A percentile compares a stretch with the other conserved stretches of the same genome.
These are phyloP conservation scores for Acanthamoeba triangularis DNA, from an alignment of 208 protist species.

Conservation along the genomic window DNA sequence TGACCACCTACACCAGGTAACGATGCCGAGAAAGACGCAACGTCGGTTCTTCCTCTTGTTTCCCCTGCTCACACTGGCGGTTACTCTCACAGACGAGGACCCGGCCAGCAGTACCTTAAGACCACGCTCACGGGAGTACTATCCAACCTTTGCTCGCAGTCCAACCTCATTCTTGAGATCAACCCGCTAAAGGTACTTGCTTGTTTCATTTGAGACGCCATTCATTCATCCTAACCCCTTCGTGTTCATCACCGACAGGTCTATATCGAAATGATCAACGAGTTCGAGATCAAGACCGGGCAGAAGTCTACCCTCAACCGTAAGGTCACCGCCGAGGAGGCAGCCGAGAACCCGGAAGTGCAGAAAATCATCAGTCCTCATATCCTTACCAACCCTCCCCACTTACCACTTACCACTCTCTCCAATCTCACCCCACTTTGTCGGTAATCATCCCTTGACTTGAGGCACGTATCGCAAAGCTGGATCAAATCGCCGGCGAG, in stretches of 20 bases:
- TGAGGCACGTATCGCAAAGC: background rate
- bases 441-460: background rate
- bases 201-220: no score
- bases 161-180: slow-evolving; percentile 61
- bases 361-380: slow-evolving; percentile 63
- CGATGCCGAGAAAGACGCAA: no score
- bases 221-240: background rate
- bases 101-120: slow-evolving; percentile 85
- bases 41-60: background rate
- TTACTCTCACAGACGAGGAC: slow-evolving; percentile 79
- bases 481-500: slow-evolving; percentile 50
- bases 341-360: slow-evolving; percentile 49
- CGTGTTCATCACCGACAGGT: slow-evolving; percentile 21
- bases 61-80: background rate
- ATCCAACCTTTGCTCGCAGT: slow-evolving; percentile 18
- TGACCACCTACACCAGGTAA: slow-evolving; percentile 88
- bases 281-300: slow-evolving; percentile 65
- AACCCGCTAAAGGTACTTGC: slow-evolving; percentile 79
- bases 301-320: slow-evolving; percentile 29
- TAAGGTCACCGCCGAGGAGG: slow-evolving; percentile 73
- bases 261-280: slow-evolving; percentile 71
- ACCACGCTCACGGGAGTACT: slow-evolving; percentile 56
- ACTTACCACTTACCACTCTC: background rate
- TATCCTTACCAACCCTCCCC: background rate
- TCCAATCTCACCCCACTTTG: background rate